phyloP scores from a whole-genome alignment of 2,329 filamentous ascomycete species.

The Mycocentrospora acerina region DNA sequence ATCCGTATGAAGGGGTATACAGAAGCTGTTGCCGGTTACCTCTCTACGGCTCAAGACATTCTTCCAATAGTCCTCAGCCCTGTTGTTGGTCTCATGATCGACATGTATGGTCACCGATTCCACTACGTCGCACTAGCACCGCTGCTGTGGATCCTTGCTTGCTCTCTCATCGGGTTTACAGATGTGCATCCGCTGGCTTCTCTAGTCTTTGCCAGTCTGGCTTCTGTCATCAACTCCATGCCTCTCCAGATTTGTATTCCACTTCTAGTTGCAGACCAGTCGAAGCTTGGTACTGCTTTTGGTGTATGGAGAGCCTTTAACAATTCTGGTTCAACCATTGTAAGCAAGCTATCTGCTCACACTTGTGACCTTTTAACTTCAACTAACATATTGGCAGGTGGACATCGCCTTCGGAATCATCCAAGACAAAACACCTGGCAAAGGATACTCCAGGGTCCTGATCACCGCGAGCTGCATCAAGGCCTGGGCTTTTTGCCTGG shows the following conservation, averaged over 20 bases:
- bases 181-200: constrained; percentile 1
- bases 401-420: not conserved
- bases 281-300: constrained; percentile 1
- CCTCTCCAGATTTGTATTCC: constrained; percentile 2
- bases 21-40: constrained; percentile 4
- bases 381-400: no score
- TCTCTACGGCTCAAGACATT: constrained; percentile 1
- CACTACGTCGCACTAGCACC: constrained; percentile 4
- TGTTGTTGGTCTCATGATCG: not conserved
- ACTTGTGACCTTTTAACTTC: not conserved
- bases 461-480: constrained; percentile 1
- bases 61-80: constrained; percentile 1
- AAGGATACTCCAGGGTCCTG: not conserved
- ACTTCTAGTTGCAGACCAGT: constrained; percentile 3
- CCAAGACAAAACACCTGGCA: no score
- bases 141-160: constrained; percentile 2
- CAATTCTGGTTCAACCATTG: constrained; percentile 3
- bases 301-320: constrained; percentile 4
- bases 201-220: constrained; percentile 2
- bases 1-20: constrained; percentile 3
- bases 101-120: constrained; percentile 2
- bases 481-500: constrained; percentile 1
- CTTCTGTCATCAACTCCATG: constrained; percentile 4
- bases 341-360: constrained; percentile 1
- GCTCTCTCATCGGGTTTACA: constrained; percentile 1